Conservation (phyloP, 2,329 filamentous ascomycete species). For the Ambrosiella beaveri region DNA sequence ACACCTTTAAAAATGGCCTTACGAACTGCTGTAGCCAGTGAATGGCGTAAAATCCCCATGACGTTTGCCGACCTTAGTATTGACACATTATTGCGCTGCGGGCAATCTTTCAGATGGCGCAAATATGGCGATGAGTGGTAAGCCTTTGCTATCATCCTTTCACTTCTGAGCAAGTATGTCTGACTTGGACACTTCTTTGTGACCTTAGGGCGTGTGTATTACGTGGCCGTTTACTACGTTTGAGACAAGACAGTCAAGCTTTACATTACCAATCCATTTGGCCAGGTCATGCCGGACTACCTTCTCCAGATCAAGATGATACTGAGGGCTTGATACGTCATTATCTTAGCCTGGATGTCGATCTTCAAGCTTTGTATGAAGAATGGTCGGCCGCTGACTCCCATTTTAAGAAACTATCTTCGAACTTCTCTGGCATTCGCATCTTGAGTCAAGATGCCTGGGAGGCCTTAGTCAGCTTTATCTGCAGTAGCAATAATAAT, state of each 20-base stretch:
- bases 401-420: conserved; percentile 78
- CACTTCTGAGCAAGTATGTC: neutral
- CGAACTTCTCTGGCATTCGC: conserved; percentile 74
- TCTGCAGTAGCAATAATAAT: conserved; percentile 98
- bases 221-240: conserved; percentile 64
- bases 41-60: conserved; percentile 73
- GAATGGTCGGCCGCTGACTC: conserved; percentile 74
- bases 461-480: conserved; percentile 87
- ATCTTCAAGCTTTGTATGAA: conserved; percentile 59
- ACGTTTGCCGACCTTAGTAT: conserved; percentile 76
- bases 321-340: conserved; percentile 57
- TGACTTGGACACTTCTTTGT: conserved; percentile 3
- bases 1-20: conserved; percentile 7
- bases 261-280: conserved; percentile 66
- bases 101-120: conserved; percentile 92
- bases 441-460: conserved; percentile 91
- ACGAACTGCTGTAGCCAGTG: conserved; percentile 5
- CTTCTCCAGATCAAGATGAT: conserved; percentile 33
- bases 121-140: conserved; percentile 75
- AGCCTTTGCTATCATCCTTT: conserved; percentile 12
- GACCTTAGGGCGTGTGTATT: conserved; percentile 56
- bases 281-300: conserved; percentile 20
- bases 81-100: conserved; percentile 83
- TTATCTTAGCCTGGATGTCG: conserved; percentile 75
- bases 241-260: conserved; percentile 64